These are phyloP conservation scores for Bimuria novae-zelandiae DNA, from an alignment of 2,329 filamentous ascomycete species.

Conservation along the genomic window DNA sequence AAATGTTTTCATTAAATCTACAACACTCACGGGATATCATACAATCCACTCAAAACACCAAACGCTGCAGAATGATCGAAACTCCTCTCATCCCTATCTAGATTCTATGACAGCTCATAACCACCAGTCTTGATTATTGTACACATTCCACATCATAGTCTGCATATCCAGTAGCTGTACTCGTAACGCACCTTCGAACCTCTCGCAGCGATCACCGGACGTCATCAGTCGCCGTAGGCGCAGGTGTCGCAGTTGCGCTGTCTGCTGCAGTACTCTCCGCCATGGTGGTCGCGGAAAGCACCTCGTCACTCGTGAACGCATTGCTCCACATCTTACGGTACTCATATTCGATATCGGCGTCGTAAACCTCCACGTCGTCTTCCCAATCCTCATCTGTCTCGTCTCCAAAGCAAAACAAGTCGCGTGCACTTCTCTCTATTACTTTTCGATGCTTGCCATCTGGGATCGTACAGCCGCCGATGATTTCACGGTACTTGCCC, in stretches of 20 bases:
- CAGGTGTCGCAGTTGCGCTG: not conserved
- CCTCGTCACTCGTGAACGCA: not conserved
- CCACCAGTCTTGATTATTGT: too few species aligned
- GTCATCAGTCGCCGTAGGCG: not conserved
- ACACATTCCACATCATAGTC: too few species aligned
- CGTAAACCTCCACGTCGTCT: slow-evolving; percentile 23
- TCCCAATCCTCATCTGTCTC: slow-evolving; percentile 39
- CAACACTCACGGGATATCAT: too few species aligned
- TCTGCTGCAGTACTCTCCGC: not conserved
- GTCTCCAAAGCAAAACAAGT: slow-evolving; percentile 68
- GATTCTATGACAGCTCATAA: not conserved
- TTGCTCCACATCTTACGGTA: not conserved
- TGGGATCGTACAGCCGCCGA: slow-evolving; percentile 67
- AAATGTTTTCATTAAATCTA: too few species aligned
- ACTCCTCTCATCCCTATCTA: too few species aligned
- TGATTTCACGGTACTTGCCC: slow-evolving; percentile 61
- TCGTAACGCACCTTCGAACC: too few species aligned
- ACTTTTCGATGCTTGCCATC: slow-evolving; percentile 39
- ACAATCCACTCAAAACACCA: too few species aligned
- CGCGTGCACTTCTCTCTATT: slow-evolving; percentile 52
- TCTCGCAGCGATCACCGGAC: not conserved
- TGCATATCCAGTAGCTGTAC: too few species aligned
- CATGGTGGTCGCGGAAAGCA: not conserved
- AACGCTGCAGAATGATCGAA: too few species aligned
- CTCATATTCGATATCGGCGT: slow-evolving; percentile 6